Percentiles rank a stretch among this genome's conserved stretches.
These are phyloP conservation scores for Claviceps fusiformis DNA, from an alignment of 2,329 filamentous ascomycete genomes.

Conservation along the genomic window DNA sequence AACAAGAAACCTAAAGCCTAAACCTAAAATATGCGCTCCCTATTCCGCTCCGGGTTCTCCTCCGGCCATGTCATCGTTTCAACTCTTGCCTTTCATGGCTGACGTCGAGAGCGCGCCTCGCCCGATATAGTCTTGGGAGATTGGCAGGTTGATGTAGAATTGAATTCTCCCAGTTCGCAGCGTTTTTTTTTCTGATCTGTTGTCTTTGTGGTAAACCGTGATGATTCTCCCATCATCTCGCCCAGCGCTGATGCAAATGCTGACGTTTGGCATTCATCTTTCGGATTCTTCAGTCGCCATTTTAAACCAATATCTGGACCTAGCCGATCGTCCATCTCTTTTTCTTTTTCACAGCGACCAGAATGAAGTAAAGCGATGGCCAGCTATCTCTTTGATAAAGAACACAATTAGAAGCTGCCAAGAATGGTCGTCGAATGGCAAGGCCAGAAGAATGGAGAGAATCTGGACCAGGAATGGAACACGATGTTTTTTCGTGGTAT, in stretches of 20 bases:
- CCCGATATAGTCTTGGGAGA: not conserved
- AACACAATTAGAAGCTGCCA: not conserved
- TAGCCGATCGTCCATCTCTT: not conserved
- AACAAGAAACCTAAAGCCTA: not conserved
- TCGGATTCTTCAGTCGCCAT: not conserved
- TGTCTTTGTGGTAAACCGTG: not conserved
- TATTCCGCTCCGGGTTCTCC: not conserved
- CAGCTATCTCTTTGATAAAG: not conserved
- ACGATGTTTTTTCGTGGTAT: slow-evolving; percentile 2
- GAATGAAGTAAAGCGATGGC: not conserved
- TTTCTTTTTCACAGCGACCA: not conserved
- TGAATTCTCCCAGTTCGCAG: not conserved
- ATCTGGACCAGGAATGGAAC: not conserved
- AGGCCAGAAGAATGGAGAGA: not conserved
- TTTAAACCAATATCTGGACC: not conserved
- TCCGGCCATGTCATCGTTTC: not conserved
- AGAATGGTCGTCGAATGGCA: not conserved
- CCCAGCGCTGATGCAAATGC: not conserved
- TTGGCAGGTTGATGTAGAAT: not conserved
- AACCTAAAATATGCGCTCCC: not conserved
- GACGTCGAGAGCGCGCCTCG: slow-evolving; percentile 7
- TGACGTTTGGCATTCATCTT: not conserved
- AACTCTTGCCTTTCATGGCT: slow-evolving; percentile 5
- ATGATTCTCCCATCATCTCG: not conserved
- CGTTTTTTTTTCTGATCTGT: not conserved